Evolutionary conservation across 176 grass and related monocot species (phyloP).

Genomic region (Zea luxurians): DNA sequence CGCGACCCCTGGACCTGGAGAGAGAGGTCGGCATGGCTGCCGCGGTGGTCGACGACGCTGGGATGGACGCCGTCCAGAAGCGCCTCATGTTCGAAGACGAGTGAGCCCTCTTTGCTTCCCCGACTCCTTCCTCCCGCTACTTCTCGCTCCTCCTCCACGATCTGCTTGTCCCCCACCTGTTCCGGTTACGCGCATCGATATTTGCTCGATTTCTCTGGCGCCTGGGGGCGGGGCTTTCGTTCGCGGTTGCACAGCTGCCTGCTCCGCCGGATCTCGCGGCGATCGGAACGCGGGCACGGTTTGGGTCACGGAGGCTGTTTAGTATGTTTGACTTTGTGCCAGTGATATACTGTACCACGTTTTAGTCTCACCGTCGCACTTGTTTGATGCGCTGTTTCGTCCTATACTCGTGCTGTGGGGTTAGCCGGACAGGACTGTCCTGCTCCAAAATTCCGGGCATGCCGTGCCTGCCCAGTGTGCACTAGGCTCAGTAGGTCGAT

Average conservation of each 20-base stretch:
- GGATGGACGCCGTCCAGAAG: conserved; percentile 95
- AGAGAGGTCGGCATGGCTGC: conserved; percentile 29
- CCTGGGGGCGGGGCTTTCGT: neutral
- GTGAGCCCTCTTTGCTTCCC: conserved; percentile 35
- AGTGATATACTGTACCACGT: too few species aligned
- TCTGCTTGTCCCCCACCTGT: neutral
- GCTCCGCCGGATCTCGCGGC: conserved; percentile 33
- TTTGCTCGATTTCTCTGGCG: neutral
- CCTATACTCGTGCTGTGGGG: neutral
- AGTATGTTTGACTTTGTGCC: neutral
- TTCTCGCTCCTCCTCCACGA: neutral
- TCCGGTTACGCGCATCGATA: neutral
- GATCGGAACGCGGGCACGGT: neutral
- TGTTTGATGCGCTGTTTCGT: neutral
- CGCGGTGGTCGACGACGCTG: conserved; percentile 47
- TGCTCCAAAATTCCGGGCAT: neutral
- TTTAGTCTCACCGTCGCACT: neutral
- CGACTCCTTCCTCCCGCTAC: neutral
- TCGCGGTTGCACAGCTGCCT: neutral
- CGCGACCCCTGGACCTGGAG: neutral
- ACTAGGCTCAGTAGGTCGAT: neutral
- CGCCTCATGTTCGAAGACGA: conserved; percentile 99
- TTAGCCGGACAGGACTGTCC: neutral
- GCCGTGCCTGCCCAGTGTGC: neutral
- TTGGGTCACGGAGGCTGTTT: neutral